Evolutionary conservation across 306 rosid species (phyloP).

Genomic region (Rosa lucieae): DNA sequence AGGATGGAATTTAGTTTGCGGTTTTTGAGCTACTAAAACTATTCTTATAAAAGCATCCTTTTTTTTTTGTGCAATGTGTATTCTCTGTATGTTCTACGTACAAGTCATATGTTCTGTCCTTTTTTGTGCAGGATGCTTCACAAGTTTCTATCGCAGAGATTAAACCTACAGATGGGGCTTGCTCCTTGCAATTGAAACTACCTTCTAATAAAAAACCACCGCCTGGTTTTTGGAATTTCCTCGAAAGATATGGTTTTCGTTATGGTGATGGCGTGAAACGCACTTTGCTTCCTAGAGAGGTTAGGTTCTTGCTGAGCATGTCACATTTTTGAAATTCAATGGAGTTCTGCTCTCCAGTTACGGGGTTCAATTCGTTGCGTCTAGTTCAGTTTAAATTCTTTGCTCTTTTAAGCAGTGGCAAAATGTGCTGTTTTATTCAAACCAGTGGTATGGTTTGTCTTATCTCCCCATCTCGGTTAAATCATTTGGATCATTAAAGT

Average conservation of each 20-base stretch:
- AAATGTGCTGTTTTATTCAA: not conserved
- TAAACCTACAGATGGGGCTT: constrained; percentile 70
- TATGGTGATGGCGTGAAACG: constrained; percentile 65
- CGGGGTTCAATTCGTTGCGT: not conserved
- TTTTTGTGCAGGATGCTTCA: constrained; percentile 53
- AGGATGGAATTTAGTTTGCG: constrained; percentile 1
- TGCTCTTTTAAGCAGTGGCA: not conserved
- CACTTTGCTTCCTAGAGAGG: constrained; percentile 92
- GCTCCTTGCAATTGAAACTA: constrained; percentile 55
- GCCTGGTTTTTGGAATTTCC: constrained; percentile 61
- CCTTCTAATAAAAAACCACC: constrained; percentile 44
- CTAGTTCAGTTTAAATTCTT: not conserved
- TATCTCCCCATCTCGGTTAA: not conserved
- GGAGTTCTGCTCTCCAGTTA: not conserved
- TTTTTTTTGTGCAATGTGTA: not conserved
- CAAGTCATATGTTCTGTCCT: not conserved
- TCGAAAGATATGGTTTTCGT: constrained; percentile 73
- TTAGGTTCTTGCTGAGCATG: constrained; percentile 36
- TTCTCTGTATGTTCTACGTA: not conserved
- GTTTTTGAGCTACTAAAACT: too few species aligned
- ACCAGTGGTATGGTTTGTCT: not conserved
- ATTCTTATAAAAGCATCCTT: not conserved
- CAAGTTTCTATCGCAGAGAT: constrained; percentile 66
- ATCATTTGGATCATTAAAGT: not conserved
- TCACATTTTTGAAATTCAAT: constrained; percentile 2